These are phyloP conservation scores for Paramecium sonneborni DNA, from an alignment of 73 alveolate species.

Conservation along the genomic window DNA sequence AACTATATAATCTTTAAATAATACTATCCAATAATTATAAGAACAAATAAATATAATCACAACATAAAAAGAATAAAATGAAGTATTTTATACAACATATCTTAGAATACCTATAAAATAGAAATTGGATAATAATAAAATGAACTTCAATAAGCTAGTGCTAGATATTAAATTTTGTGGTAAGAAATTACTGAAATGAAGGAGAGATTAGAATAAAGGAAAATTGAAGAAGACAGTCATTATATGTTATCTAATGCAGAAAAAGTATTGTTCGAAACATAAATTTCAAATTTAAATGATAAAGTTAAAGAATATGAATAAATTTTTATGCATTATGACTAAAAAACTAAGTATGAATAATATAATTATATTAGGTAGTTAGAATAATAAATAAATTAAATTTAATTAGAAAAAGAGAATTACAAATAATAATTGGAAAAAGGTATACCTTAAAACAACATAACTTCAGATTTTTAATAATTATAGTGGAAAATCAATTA, in stretches of 20 bases:
- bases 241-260: not conserved
- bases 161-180: not conserved
- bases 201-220: not conserved
- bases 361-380: not conserved
- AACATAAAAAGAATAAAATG: not conserved
- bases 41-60: not conserved
- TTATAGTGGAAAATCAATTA: not conserved
- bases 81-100: not conserved
- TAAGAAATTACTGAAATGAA: slow-evolving; percentile 1
- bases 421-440: not conserved
- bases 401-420: not conserved
- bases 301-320: not conserved
- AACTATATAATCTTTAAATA: not conserved
- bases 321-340: not conserved
- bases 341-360: not conserved
- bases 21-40: not conserved
- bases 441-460: not conserved
- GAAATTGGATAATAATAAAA: not conserved
- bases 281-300: not conserved
- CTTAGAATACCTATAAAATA: not conserved
- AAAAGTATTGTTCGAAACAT: not conserved
- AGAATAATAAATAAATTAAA: not conserved
- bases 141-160: not conserved
- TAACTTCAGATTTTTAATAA: not conserved
- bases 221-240: not conserved